Base-by-base conservation (phyloP, 2,329 filamentous ascomycete genomes). In the Microcyclospora tardicrescens region DNA sequence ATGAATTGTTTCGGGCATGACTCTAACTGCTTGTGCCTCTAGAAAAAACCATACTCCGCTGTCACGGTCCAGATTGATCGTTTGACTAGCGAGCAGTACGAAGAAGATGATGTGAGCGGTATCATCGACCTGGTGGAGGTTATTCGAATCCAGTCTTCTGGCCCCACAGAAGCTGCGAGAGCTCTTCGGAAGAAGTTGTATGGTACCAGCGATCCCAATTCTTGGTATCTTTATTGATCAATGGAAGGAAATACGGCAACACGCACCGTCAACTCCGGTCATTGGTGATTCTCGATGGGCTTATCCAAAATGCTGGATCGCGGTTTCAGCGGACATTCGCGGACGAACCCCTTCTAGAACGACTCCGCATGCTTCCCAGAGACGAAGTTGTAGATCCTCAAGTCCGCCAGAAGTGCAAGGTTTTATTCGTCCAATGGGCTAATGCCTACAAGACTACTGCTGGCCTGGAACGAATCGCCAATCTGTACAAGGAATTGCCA, bases 41-140 rank as follows among this genome's bases (percentile, higher is more conserved):
- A 68, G 64, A 67, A 87, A 66, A 91, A 91, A 61, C 87, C 89
- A 2, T 96, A 86, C 61, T 85, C 91, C 56, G 86, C 91, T 32
- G 80, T 98, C 46, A 94, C 89, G 28, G 89, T 94, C 39, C 84
- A 84, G 47, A 76, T 98, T 53, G 91, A 96, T 62, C 80, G 80
- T 43, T 73, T 96, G 51, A 96, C 89, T 1, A 81, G 84, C 54
- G 89, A 95, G 62, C 71, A 81, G 45, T 93, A 84, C 61, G 81
- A 93, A 43, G 84, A 93, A 57, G 85, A 96, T 58, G 87, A 96
- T 59, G 69, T 93, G 29, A 81, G 84, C 52, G 91, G 89, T 16
- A 85, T 98, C 47, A 84, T 89, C 31, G 87, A 96, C 53, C 76
- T 98, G 16, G 84, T 96, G 46, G 91, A 98, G 61, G 85, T 91